Evolutionary conservation across 768 basidiomycete genomes (phyloP).

Genomic region (Phylloporus rhodoxanthus): DNA sequence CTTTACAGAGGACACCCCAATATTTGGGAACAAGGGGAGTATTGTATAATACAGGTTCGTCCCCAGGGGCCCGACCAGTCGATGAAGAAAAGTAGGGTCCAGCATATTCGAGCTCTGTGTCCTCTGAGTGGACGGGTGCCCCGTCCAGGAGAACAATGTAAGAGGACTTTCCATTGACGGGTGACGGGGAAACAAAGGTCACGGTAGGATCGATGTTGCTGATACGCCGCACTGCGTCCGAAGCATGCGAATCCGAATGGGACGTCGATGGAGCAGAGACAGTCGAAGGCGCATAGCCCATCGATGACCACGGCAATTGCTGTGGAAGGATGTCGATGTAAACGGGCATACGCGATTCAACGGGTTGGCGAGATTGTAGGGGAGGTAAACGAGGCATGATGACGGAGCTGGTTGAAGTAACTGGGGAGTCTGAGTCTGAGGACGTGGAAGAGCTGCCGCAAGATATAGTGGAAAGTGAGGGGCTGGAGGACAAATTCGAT

Average conservation of each 20-base stretch:
- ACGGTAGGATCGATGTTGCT: conserved; percentile 60
- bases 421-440: conserved; percentile 18
- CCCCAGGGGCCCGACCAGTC: conserved; percentile 18
- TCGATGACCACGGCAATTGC: conserved; percentile 8
- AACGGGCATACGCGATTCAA: conserved; percentile 28
- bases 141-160: conserved; percentile 52
- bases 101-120: conserved; percentile 31
- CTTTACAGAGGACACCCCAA: conserved; percentile 55
- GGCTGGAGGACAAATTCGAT: conserved; percentile 12
- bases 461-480: conserved; percentile 25
- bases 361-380: conserved; percentile 18
- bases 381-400: conserved; percentile 19
- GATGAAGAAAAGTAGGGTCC: conserved; percentile 31
- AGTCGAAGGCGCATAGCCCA: neutral
- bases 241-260: neutral
- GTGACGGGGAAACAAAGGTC: conserved; percentile 49
- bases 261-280: conserved; percentile 2
- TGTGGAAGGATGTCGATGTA: conserved; percentile 31
- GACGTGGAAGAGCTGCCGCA: conserved; percentile 17
- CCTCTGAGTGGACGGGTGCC: conserved; percentile 48
- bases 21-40: conserved; percentile 58
- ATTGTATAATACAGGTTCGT: conserved; percentile 46
- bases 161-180: conserved; percentile 46
- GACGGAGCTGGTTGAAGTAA: conserved; percentile 7
- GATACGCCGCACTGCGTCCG: conserved; percentile 44